Evolutionary conservation across 192 early-diverging fungal species (phyloP), one percentile per base, ranked within the genome.

Genomic region (Dissophora globulifera): DNA sequence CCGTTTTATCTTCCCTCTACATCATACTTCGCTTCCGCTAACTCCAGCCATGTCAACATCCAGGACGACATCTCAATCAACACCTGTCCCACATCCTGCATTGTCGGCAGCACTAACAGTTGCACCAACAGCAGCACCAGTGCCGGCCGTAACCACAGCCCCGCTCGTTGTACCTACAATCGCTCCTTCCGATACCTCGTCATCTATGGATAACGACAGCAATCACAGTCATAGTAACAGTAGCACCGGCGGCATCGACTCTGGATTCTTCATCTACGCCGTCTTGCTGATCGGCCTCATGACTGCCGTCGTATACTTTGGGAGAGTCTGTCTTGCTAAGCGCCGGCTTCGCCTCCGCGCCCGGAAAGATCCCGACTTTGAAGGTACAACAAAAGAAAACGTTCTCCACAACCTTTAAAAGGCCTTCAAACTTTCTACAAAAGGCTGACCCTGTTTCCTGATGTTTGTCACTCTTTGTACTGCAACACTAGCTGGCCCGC

Each of bases 351-450:
- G 71, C 3, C 57, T 41, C 17, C 50, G 45, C 13, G 43, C 31
- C 19, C 8, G 33, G 4, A 76, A 76, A 35, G 27, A 64, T 42
- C 41, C 54, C 19, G 69, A 64, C 49, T 64, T 40, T 52, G 69
- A 74, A 46, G 50, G 69, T 74, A 74, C n/a, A n/a, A n/a, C n/a
- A n/a, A n/a, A n/a, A n/a, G n/a, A 38, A 20, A 20, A 55, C 13
- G 35, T 38, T 13, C 35, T 38, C 35, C 35, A 9, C 35, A 13
- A 38, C 7, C 35, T n/a, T n/a, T n/a, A n/a, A n/a, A n/a, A n/a
- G 35, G 13, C 13, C 35, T 38, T 9, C 35, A 38, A 9, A 13
- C 13, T 47, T 47, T 8, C 20, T 13, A 9, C 46, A 2, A 47
- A 47, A 22, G 46, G 1, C 46, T 20, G 19, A 47, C n/a, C n/a